Percentiles rank a stretch among this genome's conserved stretches.
These are phyloP conservation scores for Phoma herbarum DNA, from an alignment of 2,329 filamentous ascomycete species.

Conservation along the genomic window DNA sequence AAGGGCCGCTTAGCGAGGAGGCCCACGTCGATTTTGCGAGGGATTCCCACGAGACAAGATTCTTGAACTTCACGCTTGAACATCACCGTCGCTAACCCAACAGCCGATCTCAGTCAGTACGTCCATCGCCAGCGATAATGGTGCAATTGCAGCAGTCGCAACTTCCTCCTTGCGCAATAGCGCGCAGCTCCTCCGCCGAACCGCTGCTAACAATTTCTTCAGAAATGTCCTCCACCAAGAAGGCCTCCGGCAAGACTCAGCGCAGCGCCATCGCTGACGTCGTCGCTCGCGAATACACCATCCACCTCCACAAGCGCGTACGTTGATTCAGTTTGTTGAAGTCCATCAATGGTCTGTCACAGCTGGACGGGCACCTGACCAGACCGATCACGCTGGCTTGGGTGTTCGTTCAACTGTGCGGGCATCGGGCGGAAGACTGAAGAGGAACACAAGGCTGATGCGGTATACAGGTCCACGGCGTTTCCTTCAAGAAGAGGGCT, in stretches of 20 bases:
- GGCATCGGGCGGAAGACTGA: conserved; percentile 74
- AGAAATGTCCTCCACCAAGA: conserved; percentile 61
- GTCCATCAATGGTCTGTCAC: conserved; percentile 67
- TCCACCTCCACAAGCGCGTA: conserved; percentile 99
- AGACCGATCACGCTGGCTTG: conserved; percentile 34
- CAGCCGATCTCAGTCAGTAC: conserved; percentile 40
- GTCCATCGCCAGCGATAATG: conserved; percentile 20
- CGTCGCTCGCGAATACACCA: conserved; percentile 99
- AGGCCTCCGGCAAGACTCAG: conserved; percentile 70
- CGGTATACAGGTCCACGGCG: conserved; percentile 83
- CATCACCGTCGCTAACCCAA: conserved; percentile 37
- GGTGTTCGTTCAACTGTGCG: conserved; percentile 29
- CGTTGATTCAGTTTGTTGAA: conserved; percentile 77
- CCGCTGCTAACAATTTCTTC: conserved; percentile 29
- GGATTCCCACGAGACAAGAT: neutral
- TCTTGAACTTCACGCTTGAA: conserved; percentile 34
- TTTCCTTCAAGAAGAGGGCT: conserved; percentile 99
- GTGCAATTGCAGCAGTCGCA: conserved; percentile 5
- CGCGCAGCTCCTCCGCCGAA: neutral
- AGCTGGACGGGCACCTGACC: conserved; percentile 27
- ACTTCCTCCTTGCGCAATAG: neutral
- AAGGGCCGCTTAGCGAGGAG: conserved; percentile 30
- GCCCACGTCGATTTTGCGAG: conserved; percentile 28
- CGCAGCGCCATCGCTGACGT: conserved; percentile 99
- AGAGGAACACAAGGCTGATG: conserved; percentile 56